Base-by-base conservation (phyloP, 2,329 filamentous ascomycete genomes). In the Cercospora sojina region DNA sequence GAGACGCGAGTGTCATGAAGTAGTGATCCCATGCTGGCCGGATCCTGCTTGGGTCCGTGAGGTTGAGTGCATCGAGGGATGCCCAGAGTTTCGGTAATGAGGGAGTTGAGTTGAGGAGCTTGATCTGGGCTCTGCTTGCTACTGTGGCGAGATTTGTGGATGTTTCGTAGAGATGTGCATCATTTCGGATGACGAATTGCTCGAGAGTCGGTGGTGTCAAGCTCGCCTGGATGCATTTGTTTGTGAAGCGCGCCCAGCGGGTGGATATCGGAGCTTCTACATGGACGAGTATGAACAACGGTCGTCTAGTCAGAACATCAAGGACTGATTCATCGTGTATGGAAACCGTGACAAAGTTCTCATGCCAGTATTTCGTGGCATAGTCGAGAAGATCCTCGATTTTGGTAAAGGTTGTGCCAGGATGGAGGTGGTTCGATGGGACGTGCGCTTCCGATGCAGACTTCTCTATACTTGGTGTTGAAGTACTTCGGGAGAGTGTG, bases 21-120 rank as follows among this genome's bases (percentile, higher is more conserved):
- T 99, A 99, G 74, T 91, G 89, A 79, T 99, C 95, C 95, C 95
- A 99, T 58, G 87, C 89, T 0, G 95, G 95, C 1, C 95, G 88
- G 38, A 99, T 84, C 1, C 95, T 90, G 73, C 91, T 86, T 35
- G 90, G 86, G 74, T 95, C 89, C 1, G 90, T 85, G 27, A 99
- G 86, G 77, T 96, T 87, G 7, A 97, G 85, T 56, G 87, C 85
- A 58, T 86, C 84, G 1, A 99, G 86, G 8, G 91, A 89, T 3
- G 85, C 83, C 77, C 92, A 88, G 5, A 98, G 85, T 71, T 90
- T 86, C 9, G 87, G 81, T 1, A 96, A 80, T 27, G 89, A 90
- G 16, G 87, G 84, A 0, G 91, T 91, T 2, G 91, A 90, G 82
- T 99, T 99, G 74, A 98, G 86, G 4, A 99, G 85, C 64, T 92